A percentile compares a stretch with the other conserved stretches of the same genome.
phyloP scores from a whole-genome alignment of 306 rosid species.

The Trichosanthes truncata region DNA sequence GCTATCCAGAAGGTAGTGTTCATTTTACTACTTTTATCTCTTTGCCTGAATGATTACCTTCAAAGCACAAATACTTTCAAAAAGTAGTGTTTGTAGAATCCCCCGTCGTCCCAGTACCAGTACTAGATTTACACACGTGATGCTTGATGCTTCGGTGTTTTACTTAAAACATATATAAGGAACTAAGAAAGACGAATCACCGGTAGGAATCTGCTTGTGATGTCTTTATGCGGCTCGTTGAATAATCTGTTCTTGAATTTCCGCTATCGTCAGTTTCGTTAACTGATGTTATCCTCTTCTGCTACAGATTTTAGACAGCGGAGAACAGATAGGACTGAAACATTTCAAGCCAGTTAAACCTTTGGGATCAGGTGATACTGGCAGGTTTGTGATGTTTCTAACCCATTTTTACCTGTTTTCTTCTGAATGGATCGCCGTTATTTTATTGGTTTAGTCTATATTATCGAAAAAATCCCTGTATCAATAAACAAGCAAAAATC shows the following conservation, averaged over 20 bases:
- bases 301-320: constrained; percentile 59
- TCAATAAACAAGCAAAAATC: background rate
- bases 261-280: background rate
- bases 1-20: constrained; percentile 64
- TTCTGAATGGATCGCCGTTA: background rate
- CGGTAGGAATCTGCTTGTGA: background rate
- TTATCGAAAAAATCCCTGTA: background rate
- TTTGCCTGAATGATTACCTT: background rate
- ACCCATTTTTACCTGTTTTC: background rate
- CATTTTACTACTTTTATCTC: background rate
- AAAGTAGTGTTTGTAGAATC: background rate
- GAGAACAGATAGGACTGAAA: constrained; percentile 66
- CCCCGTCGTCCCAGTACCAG: background rate
- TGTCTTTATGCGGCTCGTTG: background rate
- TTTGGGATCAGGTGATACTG: constrained; percentile 94
- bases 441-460: background rate
- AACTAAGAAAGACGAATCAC: background rate
- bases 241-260: background rate
- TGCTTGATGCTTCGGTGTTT: background rate
- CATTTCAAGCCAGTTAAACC: constrained; percentile 87
- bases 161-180: background rate
- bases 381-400: constrained; percentile 40
- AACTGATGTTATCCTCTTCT: background rate
- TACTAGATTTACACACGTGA: background rate
- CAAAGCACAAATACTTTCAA: background rate